These are phyloP conservation scores for Nannizziopsis arthrosporioides DNA, from an alignment of 2,329 filamentous ascomycete species.

Conservation along the genomic window DNA sequence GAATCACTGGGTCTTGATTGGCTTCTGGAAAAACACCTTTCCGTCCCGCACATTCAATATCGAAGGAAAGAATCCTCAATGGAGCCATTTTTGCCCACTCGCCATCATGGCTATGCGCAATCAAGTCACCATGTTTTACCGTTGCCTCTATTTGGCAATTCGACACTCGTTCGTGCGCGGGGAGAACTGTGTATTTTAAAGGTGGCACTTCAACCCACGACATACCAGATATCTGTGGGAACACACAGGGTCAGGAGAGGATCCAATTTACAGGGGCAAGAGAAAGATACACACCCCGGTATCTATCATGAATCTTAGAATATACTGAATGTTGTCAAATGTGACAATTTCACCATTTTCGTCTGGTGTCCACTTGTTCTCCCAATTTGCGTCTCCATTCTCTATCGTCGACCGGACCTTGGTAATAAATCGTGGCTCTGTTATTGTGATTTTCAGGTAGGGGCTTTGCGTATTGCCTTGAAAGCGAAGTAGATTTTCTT, in stretches of 20 bases:
- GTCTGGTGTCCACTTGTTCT: conserved; percentile 68
- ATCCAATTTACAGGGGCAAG: not conserved
- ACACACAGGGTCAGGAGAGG: not conserved
- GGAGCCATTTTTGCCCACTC: conserved; percentile 99
- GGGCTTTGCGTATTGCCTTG: conserved; percentile 86
- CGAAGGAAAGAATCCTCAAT: conserved; percentile 82
- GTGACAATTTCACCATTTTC: conserved; percentile 59
- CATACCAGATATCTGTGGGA: conserved; percentile 72
- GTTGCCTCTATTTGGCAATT: conserved; percentile 94
- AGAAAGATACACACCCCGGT: conserved; percentile 50
- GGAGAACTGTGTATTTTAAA: conserved; percentile 59
- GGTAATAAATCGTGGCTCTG: conserved; percentile 72
- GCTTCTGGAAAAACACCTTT: conserved; percentile 97
- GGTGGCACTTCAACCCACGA: conserved; percentile 86
- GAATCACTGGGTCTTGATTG: conserved; percentile 83
- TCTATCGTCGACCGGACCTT: conserved; percentile 67
- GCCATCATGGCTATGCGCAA: conserved; percentile 77
- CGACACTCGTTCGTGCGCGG: conserved; percentile 58
- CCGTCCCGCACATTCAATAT: conserved; percentile 95
- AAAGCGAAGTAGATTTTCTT: conserved; percentile 87
- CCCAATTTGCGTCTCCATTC: conserved; percentile 68
- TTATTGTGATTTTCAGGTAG: conserved; percentile 87
- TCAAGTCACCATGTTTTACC: conserved; percentile 68
- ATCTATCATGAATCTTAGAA: conserved; percentile 96
- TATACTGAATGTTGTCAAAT: conserved; percentile 91